These are phyloP conservation scores for Pseudotulostoma volvatum DNA, from an alignment of 495 filamentous ascomycete species.

Conservation along the genomic window DNA sequence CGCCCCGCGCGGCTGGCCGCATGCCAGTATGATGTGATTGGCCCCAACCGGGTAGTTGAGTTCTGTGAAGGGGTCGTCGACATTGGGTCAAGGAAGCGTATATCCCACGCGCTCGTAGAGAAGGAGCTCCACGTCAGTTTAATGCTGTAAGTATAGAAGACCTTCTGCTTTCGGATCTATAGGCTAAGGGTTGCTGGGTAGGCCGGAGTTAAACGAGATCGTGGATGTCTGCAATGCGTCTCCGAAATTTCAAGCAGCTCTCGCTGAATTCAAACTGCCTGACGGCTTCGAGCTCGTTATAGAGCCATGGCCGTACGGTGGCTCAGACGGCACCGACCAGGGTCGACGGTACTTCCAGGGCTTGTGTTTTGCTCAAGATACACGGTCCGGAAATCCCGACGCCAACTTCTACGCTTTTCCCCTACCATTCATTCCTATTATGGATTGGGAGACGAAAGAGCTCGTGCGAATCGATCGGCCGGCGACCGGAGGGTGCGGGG, in stretches of 20 bases:
- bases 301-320: slow-evolving; percentile 58
- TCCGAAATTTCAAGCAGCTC: slow-evolving; percentile 41
- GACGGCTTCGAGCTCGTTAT: slow-evolving; percentile 47
- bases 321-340: slow-evolving; percentile 37
- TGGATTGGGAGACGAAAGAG: slow-evolving; percentile 49
- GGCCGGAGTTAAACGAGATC: slow-evolving; percentile 46
- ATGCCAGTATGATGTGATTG: slow-evolving; percentile 50
- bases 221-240: slow-evolving; percentile 43
- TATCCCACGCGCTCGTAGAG: slow-evolving; percentile 37
- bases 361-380: slow-evolving; percentile 32
- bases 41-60: slow-evolving; percentile 35
- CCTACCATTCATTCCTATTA: slow-evolving; percentile 58
- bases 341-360: slow-evolving; percentile 38
- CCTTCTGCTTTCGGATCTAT: slow-evolving; percentile 1
- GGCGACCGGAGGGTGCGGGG: slow-evolving; percentile 30
- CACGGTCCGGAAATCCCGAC: slow-evolving; percentile 23
- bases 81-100: slow-evolving; percentile 28
- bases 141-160: slow-evolving; percentile 30
- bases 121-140: slow-evolving; percentile 44
- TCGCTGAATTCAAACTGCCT: slow-evolving; percentile 45
- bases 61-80: slow-evolving; percentile 51
- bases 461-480: slow-evolving; percentile 41
- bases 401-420: slow-evolving; percentile 72
- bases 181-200: slow-evolving; percentile 12
- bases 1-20: slow-evolving; percentile 43